Percentiles rank a stretch among this genome's conserved stretches.
These are phyloP conservation scores for Mycotypha africana DNA, from an alignment of 371 early-diverging fungal species.

Conservation along the genomic window DNA sequence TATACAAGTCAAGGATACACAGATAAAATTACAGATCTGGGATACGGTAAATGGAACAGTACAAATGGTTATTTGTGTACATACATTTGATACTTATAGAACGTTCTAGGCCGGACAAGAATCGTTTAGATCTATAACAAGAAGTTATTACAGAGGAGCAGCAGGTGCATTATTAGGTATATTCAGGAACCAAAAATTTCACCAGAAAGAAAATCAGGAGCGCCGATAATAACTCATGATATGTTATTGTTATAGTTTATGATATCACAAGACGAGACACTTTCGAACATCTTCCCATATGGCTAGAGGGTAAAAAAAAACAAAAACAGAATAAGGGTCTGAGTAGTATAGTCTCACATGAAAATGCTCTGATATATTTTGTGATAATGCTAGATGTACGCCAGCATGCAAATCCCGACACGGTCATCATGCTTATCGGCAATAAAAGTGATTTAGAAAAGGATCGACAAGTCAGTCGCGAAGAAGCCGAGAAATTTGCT, in stretches of 20 bases:
- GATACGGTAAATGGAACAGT: conserved; percentile 98
- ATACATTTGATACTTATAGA: conserved; percentile 90
- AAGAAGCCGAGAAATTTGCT: conserved; percentile 90
- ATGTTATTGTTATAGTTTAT: conserved; percentile 24
- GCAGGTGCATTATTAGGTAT: conserved; percentile 94
- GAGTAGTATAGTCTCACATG: too few relatives aligned
- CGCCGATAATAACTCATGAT: background rate
- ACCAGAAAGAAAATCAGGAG: too few relatives aligned
- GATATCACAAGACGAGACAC: conserved; percentile 76
- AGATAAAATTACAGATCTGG: conserved; percentile 98
- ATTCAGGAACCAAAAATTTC: conserved; percentile 4
- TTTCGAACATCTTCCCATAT: conserved; percentile 88
- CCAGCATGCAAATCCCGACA: conserved; percentile 90
- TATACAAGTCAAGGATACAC: conserved; percentile 72
- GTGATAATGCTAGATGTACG: too few relatives aligned
- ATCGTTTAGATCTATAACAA: conserved; percentile 92
- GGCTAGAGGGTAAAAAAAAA: conserved; percentile 87
- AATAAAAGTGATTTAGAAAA: conserved; percentile 91
- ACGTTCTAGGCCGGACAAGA: conserved; percentile 98
- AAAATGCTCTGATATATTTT: too few relatives aligned
- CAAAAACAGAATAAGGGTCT: conserved; percentile 79
- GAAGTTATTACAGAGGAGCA: conserved; percentile 97
- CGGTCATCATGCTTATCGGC: conserved; percentile 88
- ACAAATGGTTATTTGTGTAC: conserved; percentile 55
- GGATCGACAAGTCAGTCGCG: conserved; percentile 76